Percentiles rank a stretch among this genome's conserved stretches.
Conservation (phyloP, 257 asterid genomes). For the Leonotis leonurus region DNA sequence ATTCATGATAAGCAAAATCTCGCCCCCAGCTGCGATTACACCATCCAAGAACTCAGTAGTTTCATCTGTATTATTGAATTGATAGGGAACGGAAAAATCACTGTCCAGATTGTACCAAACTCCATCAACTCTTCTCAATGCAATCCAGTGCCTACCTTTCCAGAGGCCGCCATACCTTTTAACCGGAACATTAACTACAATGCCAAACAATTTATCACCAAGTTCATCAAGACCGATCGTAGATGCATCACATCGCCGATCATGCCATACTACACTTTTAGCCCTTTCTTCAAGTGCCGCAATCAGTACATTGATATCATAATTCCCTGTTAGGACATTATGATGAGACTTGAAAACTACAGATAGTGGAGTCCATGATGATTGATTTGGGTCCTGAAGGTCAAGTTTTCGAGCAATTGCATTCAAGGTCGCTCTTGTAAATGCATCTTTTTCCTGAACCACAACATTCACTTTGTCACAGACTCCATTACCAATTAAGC, state of each 20-base stretch:
- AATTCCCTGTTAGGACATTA: constrained; percentile 71
- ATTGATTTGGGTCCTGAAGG: constrained; percentile 52
- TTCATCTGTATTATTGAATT: constrained; percentile 39
- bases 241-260: constrained; percentile 49
- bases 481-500: neutral
- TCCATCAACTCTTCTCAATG: constrained; percentile 47
- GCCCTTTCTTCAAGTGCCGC: constrained; percentile 69
- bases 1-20: constrained; percentile 63
- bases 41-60: constrained; percentile 43
- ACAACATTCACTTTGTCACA: constrained; percentile 6
- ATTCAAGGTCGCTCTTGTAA: constrained; percentile 53
- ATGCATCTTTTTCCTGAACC: constrained; percentile 69
- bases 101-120: constrained; percentile 89
- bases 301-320: constrained; percentile 73
- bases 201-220: constrained; percentile 46
- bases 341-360: constrained; percentile 77
- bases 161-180: constrained; percentile 57
- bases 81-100: constrained; percentile 46
- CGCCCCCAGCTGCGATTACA: constrained; percentile 44
- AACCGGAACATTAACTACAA: constrained; percentile 61
- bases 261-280: constrained; percentile 75
- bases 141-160: constrained; percentile 81
- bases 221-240: constrained; percentile 51
- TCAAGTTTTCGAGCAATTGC: constrained; percentile 58
- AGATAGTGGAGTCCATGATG: constrained; percentile 59